A percentile compares a stretch with the other conserved stretches of the same genome.
Conservation (phyloP, 1,139 yeast species). For the Lodderomyces theae region DNA sequence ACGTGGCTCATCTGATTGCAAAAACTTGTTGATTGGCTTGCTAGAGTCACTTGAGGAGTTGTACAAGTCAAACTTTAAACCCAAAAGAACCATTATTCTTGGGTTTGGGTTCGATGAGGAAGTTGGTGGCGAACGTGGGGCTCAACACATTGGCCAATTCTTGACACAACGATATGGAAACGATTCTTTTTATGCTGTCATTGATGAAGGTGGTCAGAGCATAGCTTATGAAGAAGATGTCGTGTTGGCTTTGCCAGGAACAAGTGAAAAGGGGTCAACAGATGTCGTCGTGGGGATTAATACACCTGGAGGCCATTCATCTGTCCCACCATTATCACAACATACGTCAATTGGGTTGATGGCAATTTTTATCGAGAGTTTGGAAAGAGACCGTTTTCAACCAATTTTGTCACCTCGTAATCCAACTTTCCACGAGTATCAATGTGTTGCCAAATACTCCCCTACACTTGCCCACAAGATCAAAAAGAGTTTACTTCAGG, state of each 20-base stretch:
- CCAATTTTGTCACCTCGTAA: slow-evolving; percentile 34
- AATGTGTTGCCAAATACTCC: slow-evolving; percentile 40
- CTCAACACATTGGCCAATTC: slow-evolving; percentile 23
- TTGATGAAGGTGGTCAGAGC: slow-evolving; percentile 43
- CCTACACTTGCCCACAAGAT: slow-evolving; percentile 18
- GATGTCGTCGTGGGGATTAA: slow-evolving; percentile 31
- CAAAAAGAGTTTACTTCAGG: slow-evolving; percentile 25
- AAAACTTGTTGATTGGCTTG: slow-evolving; percentile 39
- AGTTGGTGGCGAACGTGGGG: slow-evolving; percentile 33
- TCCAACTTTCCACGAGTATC: slow-evolving; percentile 39
- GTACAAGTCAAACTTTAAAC: slow-evolving; percentile 30
- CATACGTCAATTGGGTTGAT: slow-evolving; percentile 45
- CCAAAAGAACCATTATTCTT: slow-evolving; percentile 38
- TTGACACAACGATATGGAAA: slow-evolving; percentile 32
- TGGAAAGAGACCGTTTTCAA: slow-evolving; percentile 33
- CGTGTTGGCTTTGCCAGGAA: slow-evolving; percentile 51
- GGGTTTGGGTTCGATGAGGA: slow-evolving; percentile 48
- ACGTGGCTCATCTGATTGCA: slow-evolving; percentile 48
- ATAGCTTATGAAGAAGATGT: slow-evolving; percentile 35
- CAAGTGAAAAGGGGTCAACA: slow-evolving; percentile 43
- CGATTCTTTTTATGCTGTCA: slow-evolving; percentile 34
- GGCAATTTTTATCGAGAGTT: slow-evolving; percentile 30
- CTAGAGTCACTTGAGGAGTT: slow-evolving; percentile 43
- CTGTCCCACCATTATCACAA: slow-evolving; percentile 34
- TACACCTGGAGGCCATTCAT: slow-evolving; percentile 48